Conservation (phyloP, 441 rosid genomes). For the Raphanus hybrid region DNA sequence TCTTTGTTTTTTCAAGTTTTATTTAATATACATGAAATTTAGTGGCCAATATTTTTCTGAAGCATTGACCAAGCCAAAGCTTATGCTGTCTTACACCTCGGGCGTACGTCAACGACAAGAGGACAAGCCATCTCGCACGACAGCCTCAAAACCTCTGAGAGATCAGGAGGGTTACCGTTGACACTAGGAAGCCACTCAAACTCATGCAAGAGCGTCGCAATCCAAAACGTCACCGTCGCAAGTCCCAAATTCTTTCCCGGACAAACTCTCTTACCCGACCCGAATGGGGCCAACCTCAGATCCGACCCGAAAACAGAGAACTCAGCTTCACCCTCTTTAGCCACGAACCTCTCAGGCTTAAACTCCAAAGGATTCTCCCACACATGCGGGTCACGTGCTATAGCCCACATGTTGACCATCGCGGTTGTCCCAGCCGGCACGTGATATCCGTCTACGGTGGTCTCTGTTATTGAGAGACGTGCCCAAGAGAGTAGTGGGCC, state of each 20-base stretch:
- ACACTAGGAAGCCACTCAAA: conserved; percentile 54
- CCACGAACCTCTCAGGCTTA: conserved; percentile 57
- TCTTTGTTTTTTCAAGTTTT: not conserved
- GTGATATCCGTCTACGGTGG: conserved; percentile 61
- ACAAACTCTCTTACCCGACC: conserved; percentile 67
- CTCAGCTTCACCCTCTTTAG: conserved; percentile 48
- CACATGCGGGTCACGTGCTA: conserved; percentile 60
- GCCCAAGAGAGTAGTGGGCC: conserved; percentile 82
- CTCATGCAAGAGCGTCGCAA: conserved; percentile 61
- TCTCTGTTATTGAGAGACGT: conserved; percentile 61
- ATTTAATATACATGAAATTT: not conserved
- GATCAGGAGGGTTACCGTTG: conserved; percentile 44
- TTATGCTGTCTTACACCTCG: conserved; percentile 45
- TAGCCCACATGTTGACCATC: conserved; percentile 86
- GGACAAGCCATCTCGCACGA: conserved; percentile 93
- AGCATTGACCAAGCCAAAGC: conserved; percentile 19
- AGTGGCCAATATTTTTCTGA: not conserved
- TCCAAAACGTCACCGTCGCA: conserved; percentile 58
- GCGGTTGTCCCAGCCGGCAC: conserved; percentile 70
- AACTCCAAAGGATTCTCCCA: conserved; percentile 62
- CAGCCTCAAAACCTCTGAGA: conserved; percentile 70
- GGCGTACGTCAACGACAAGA: conserved; percentile 51
- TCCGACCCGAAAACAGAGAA: conserved; percentile 69
- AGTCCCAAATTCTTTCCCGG: conserved; percentile 69
- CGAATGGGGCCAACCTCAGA: conserved; percentile 70